Percentiles rank a stretch among this genome's conserved stretches.
Conservation (phyloP, 495 filamentous ascomycete genomes). For the Hypoxylon crocopeplum region DNA sequence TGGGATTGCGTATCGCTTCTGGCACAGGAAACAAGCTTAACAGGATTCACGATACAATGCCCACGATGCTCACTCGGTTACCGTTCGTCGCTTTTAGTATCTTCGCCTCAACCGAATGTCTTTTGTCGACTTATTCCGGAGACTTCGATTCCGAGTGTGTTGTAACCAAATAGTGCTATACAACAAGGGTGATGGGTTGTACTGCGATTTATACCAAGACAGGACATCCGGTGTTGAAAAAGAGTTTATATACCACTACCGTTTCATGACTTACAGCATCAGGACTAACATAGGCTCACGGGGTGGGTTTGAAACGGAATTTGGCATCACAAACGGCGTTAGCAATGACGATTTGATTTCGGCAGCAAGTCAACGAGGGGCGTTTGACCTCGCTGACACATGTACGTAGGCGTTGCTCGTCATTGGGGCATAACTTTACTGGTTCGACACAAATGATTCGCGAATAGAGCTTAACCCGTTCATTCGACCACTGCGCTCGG, state of each 20-base stretch:
- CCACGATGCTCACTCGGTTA: slow-evolving; percentile 19
- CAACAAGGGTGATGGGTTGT: slow-evolving; percentile 17
- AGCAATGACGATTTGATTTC: slow-evolving; percentile 40
- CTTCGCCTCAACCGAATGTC: slow-evolving; percentile 15
- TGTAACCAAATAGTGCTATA: slow-evolving; percentile 26
- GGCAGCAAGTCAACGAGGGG: slow-evolving; percentile 26
- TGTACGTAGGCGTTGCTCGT: slow-evolving; percentile 38
- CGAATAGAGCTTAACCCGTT: slow-evolving; percentile 34
- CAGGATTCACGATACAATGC: slow-evolving; percentile 11
- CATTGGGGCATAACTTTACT: slow-evolving; percentile 29
- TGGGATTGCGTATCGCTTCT: slow-evolving; percentile 22
- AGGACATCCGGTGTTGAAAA: slow-evolving; percentile 37
- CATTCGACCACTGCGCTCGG: slow-evolving; percentile 23
- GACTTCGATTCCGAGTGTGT: slow-evolving; percentile 34
- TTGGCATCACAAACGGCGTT: slow-evolving; percentile 40
- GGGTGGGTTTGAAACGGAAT: slow-evolving; percentile 37
- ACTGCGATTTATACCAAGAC: slow-evolving; percentile 37
- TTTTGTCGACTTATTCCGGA: slow-evolving; percentile 2
- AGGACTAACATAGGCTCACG: slow-evolving; percentile 33
- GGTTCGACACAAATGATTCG: slow-evolving; percentile 32
- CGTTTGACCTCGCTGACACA: slow-evolving; percentile 28
- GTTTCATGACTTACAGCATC: slow-evolving; percentile 41
- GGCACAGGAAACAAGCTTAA: slow-evolving; percentile 9
- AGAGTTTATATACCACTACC: slow-evolving; percentile 36
- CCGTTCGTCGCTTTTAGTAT: slow-evolving; percentile 19